Conservation (phyloP, 2,329 filamentous ascomycete genomes). For the Colletotrichum sidae region DNA sequence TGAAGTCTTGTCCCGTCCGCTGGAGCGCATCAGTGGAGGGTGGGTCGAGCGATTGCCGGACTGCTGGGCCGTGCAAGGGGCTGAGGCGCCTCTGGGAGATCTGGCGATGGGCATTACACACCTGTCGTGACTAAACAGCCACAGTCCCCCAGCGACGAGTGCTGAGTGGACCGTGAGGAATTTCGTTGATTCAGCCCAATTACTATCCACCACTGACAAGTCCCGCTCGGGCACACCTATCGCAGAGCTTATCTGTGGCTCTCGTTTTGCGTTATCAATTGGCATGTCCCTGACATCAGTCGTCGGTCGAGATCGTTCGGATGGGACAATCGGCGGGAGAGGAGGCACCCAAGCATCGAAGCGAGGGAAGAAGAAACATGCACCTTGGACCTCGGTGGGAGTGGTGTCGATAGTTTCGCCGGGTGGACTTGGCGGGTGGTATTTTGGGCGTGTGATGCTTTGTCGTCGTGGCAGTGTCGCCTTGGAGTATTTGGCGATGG, state of each 20-base stretch:
- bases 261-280: conserved; percentile 11
- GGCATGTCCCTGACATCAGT: background rate
- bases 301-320: background rate
- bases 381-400: conserved; percentile 1
- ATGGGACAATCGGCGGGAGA: background rate
- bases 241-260: conserved; percentile 29
- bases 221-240: conserved; percentile 15
- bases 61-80: conserved; percentile 31
- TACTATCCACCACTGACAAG: conserved; percentile 35
- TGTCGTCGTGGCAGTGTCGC: conserved; percentile 25
- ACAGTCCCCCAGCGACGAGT: conserved; percentile 15
- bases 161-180: conserved; percentile 35
- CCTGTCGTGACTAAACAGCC: conserved; percentile 23
- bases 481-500: background rate
- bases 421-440: conserved; percentile 27
- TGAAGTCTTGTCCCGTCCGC: conserved; percentile 32
- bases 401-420: conserved; percentile 26
- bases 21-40: conserved; percentile 21
- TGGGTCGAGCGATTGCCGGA: conserved; percentile 32
- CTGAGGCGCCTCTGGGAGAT: conserved; percentile 8
- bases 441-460: conserved; percentile 7
- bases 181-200: conserved; percentile 39
- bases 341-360: conserved; percentile 11
- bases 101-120: conserved; percentile 8
- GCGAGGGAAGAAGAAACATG: conserved; percentile 14